A percentile compares a stretch with the other conserved stretches of the same genome.
These are phyloP conservation scores for Danielozyma ontarioensis DNA, from an alignment of 805 yeast genomes.

Conservation along the genomic window DNA sequence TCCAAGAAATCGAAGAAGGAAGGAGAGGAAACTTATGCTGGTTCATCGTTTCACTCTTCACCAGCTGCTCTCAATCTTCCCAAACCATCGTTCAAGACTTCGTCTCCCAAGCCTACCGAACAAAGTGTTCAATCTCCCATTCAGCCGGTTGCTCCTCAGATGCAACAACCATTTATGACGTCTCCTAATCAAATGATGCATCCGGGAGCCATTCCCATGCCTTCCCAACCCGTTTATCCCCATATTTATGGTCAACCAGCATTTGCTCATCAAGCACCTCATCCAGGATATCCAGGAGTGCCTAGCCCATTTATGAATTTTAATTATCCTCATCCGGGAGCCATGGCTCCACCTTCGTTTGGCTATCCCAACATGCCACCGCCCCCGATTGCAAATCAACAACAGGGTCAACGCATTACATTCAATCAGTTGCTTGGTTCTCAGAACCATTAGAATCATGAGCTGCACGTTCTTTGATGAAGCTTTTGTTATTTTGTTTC, in stretches of 20 bases:
- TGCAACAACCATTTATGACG: constrained; percentile 6
- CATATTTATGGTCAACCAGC: too few relatives aligned
- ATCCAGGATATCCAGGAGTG: constrained; percentile 30
- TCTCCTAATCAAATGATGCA: constrained; percentile 4
- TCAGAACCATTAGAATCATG: constrained; percentile 9
- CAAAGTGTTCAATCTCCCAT: too few relatives aligned
- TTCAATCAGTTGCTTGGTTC: constrained; percentile 36
- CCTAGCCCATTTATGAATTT: too few relatives aligned
- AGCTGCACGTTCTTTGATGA: constrained; percentile 2
- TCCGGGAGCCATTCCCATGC: constrained; percentile 1
- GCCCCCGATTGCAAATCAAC: constrained; percentile 2
- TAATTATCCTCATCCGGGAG: constrained; percentile 18
- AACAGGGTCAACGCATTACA: constrained; percentile 33
- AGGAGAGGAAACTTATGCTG: constrained; percentile 43
- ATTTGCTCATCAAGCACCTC: constrained; percentile 24
- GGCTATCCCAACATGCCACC: constrained; percentile 3
- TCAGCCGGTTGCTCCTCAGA: constrained; percentile 5
- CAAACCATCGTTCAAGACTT: constrained; percentile 44
- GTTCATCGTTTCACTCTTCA: constrained; percentile 52
- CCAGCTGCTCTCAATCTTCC: constrained; percentile 54
- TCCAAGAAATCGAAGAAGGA: constrained; percentile 7
- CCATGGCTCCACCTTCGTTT: constrained; percentile 9
- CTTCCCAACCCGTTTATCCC: constrained; percentile 10
- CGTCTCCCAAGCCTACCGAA: constrained; percentile 14
- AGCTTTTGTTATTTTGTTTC: constrained; percentile 2